These are phyloP conservation scores for Pisolithus orientalis DNA, from an alignment of 768 basidiomycete genomes.

Conservation along the genomic window DNA sequence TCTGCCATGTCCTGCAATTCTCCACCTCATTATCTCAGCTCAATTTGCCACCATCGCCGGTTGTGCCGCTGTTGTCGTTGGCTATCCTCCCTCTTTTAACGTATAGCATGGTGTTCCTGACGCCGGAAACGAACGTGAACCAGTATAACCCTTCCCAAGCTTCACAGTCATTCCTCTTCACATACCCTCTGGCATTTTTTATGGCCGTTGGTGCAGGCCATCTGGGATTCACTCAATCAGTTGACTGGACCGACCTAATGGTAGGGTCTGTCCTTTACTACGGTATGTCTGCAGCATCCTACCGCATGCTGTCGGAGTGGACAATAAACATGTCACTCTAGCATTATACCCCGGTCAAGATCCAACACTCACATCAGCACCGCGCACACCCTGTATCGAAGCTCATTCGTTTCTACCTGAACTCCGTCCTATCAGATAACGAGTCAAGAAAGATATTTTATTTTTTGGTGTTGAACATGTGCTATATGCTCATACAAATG, in stretches of 20 bases:
- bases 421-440: slow-evolving; percentile 84
- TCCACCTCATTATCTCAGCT: slow-evolving; percentile 32
- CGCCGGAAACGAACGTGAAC: slow-evolving; percentile 43
- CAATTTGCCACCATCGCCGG: slow-evolving; percentile 43
- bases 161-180: slow-evolving; percentile 50
- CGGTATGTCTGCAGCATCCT: slow-evolving; percentile 37
- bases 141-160: slow-evolving; percentile 44
- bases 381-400: slow-evolving; percentile 50
- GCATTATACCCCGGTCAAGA: slow-evolving; percentile 48
- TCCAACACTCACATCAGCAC: slow-evolving; percentile 35
- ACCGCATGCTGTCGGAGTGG: neutral
- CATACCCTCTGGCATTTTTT: slow-evolving; percentile 48
- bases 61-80: slow-evolving; percentile 52
- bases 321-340: slow-evolving; percentile 18
- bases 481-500: slow-evolving; percentile 97
- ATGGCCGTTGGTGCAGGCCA: slow-evolving; percentile 50
- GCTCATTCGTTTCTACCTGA: slow-evolving; percentile 66
- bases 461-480: slow-evolving; percentile 90
- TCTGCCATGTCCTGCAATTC: neutral
- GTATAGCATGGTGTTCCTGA: slow-evolving; percentile 54
- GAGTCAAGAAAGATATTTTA: slow-evolving; percentile 96
- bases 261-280: slow-evolving; percentile 56
- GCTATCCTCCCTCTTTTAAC: slow-evolving; percentile 57
- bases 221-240: slow-evolving; percentile 58
- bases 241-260: slow-evolving; percentile 51